Evolutionary conservation across 2,329 filamentous ascomycete genomes (phyloP).

Genomic region (Penicillium sp.): DNA sequence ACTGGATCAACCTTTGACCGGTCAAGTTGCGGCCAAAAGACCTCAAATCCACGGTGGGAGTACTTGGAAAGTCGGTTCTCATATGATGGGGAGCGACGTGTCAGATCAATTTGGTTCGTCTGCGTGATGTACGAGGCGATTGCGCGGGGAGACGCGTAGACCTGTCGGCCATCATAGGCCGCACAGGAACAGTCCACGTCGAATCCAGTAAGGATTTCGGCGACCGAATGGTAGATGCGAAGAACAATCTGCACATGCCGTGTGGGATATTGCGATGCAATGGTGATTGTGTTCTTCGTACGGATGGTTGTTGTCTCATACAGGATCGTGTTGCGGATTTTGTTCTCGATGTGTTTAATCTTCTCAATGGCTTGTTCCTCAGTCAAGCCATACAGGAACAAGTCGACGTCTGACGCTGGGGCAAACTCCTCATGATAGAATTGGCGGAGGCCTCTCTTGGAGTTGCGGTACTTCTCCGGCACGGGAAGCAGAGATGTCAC

Average conservation of each 20-base stretch:
- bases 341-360: conserved; percentile 77
- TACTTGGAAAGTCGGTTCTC: conserved; percentile 87
- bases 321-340: conserved; percentile 74
- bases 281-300: conserved; percentile 85
- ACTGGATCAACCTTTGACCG: conserved; percentile 73
- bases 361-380: conserved; percentile 79
- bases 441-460: conserved; percentile 63
- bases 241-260: conserved; percentile 85
- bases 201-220: conserved; percentile 84
- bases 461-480: conserved; percentile 61
- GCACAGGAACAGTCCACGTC: conserved; percentile 84
- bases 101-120: conserved; percentile 76
- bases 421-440: conserved; percentile 83
- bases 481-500: conserved; percentile 76
- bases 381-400: conserved; percentile 79
- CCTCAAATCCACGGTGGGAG: conserved; percentile 79
- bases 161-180: conserved; percentile 77
- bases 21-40: conserved; percentile 76
- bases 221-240: conserved; percentile 79
- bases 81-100: conserved; percentile 79
- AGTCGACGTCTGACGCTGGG: conserved; percentile 81
- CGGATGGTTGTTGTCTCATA: conserved; percentile 82
- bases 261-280: conserved; percentile 79
- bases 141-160: conserved; percentile 76
- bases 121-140: conserved; percentile 80